Evolutionary conservation across 2,329 filamentous ascomycete species (phyloP).

Genomic region (Ceratocystis colombiana): DNA sequence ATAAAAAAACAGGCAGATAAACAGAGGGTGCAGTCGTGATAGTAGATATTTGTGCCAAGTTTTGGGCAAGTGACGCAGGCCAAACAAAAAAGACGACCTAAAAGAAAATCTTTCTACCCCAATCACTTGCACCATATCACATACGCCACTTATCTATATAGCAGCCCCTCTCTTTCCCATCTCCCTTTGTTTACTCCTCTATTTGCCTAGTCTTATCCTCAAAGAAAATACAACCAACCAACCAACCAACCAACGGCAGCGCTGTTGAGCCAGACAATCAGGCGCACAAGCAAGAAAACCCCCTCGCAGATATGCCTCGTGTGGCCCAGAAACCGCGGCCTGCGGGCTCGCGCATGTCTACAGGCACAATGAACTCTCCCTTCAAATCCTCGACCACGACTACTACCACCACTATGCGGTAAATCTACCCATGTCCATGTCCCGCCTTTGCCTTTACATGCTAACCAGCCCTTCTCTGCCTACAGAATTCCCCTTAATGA

Average conservation of each 20-base stretch:
- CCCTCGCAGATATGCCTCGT: conserved; percentile 42
- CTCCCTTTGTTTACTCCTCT: too few relatives aligned
- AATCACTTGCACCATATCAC: too few relatives aligned
- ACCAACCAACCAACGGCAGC: too few relatives aligned
- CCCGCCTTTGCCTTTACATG: neutral
- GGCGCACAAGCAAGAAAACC: conserved; percentile 25
- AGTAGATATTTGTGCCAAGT: too few relatives aligned
- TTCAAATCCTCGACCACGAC: conserved; percentile 43
- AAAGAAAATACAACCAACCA: too few relatives aligned
- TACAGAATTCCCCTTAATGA: conserved; percentile 77
- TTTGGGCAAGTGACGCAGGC: too few relatives aligned
- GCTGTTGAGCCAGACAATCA: too few relatives aligned
- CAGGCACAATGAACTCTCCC: conserved; percentile 42
- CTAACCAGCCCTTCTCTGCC: neutral
- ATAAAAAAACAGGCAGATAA: neutral
- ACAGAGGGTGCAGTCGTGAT: neutral
- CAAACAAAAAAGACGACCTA: too few relatives aligned
- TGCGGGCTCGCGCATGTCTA: conserved; percentile 39
- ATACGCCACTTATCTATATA: too few relatives aligned
- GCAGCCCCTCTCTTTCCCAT: too few relatives aligned
- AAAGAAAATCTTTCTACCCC: too few relatives aligned
- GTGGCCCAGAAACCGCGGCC: conserved; percentile 47
- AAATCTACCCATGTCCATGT: neutral
- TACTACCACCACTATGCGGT: conserved; percentile 31
- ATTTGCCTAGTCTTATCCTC: too few relatives aligned